Conservation (phyloP, 1,284 basidiomycete species). For the Fomitopsis schrenkii region DNA sequence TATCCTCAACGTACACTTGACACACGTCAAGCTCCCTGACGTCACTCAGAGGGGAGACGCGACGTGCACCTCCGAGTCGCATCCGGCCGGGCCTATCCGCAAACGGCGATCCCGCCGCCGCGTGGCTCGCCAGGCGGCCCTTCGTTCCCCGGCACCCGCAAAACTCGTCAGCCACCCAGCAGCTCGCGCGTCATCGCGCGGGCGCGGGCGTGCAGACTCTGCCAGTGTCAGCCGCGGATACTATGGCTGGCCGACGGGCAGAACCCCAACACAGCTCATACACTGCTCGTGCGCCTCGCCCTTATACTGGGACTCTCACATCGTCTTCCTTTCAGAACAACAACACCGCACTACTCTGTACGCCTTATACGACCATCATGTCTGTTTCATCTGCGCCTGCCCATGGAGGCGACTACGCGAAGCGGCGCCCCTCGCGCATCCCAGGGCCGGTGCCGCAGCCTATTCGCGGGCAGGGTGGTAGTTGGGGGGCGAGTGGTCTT, state of each 20-base stretch:
- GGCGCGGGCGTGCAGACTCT: no score
- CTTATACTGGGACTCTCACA: neutral
- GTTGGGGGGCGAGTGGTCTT: slow-evolving; percentile 5
- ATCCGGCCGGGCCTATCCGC: no score
- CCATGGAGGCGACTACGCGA: neutral
- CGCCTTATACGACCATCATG: neutral
- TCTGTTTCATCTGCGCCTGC: neutral
- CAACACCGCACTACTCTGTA: neutral
- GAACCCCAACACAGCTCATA: neutral
- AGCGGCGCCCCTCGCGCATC: neutral
- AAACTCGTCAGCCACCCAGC: neutral
- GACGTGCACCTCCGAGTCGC: no score
- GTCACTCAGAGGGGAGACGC: no score
- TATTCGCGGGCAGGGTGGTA: slow-evolving; percentile 7
- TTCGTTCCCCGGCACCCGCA: neutral
- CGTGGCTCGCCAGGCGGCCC: no score
- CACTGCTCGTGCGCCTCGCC: neutral
- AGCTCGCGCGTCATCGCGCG: no score
- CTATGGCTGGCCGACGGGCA: neutral
- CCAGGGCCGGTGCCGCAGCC: slow-evolving; percentile 2
- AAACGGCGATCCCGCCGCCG: no score
- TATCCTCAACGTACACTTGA: neutral
- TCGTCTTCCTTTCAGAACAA: neutral
- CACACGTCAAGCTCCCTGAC: no score
- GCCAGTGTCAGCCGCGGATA: neutral